Conservation (phyloP, 257 asterid species). For the Capsicum chinense region DNA sequence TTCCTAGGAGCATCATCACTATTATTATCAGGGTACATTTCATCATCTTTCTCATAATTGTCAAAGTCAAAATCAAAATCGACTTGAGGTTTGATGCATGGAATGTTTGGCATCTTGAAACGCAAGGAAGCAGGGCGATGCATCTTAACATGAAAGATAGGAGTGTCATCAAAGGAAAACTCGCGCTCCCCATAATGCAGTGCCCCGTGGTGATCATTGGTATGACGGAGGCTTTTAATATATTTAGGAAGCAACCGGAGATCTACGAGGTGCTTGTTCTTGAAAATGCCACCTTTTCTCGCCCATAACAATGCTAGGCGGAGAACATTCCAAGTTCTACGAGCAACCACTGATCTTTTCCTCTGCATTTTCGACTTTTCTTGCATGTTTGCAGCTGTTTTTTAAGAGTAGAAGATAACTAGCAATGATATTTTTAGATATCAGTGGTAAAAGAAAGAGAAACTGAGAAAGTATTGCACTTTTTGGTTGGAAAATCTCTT, state of each 20-base stretch:
- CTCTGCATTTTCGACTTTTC: slow-evolving; percentile 43
- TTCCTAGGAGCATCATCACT: slow-evolving; percentile 19
- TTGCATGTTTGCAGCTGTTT: slow-evolving; percentile 7
- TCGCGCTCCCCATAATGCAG: slow-evolving; percentile 70
- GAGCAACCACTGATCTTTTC: slow-evolving; percentile 41
- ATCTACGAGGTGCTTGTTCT: slow-evolving; percentile 43
- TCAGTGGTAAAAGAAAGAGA: not conserved
- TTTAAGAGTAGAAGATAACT: not conserved
- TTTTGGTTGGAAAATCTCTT: not conserved
- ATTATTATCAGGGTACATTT: not conserved
- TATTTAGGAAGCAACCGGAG: slow-evolving; percentile 51
- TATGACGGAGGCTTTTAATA: slow-evolving; percentile 54
- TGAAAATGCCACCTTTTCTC: slow-evolving; percentile 61
- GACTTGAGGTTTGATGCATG: slow-evolving; percentile 68
- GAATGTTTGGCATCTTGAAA: slow-evolving; percentile 71
- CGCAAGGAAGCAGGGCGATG: slow-evolving; percentile 72
- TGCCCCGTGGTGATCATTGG: slow-evolving; percentile 24
- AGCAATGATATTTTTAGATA: not conserved
- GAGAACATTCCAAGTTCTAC: slow-evolving; percentile 61
- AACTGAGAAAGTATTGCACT: not conserved
- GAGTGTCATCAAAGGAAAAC: slow-evolving; percentile 75
- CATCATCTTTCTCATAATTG: slow-evolving; percentile 7
- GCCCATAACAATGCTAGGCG: slow-evolving; percentile 76
- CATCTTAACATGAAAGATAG: slow-evolving; percentile 62
- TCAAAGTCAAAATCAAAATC: slow-evolving; percentile 75